phyloP scores from a whole-genome alignment of 1,284 basidiomycete genomes.

The Cutaneotrichosporon cavernicola region DNA sequence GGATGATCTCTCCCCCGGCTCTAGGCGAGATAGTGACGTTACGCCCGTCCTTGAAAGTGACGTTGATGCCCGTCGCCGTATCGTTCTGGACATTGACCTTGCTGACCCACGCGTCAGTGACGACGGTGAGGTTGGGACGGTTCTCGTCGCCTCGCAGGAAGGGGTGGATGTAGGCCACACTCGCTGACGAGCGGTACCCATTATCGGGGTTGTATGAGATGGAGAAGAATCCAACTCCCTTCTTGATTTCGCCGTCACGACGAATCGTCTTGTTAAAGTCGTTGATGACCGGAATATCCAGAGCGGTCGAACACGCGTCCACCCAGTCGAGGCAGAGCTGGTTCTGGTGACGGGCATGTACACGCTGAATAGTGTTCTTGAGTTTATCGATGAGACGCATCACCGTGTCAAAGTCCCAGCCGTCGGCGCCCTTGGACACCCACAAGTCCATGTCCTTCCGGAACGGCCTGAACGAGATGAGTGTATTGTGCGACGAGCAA shows the following conservation, averaged over 20 bases:
- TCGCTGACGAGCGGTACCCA: slow-evolving; percentile 17
- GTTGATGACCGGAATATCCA: slow-evolving; percentile 24
- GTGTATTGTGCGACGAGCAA: slow-evolving; percentile 27
- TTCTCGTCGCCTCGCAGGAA: slow-evolving; percentile 26
- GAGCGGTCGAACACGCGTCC: slow-evolving; percentile 14
- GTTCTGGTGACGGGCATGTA: slow-evolving; percentile 25
- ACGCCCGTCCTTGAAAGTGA: slow-evolving; percentile 24
- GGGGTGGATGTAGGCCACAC: slow-evolving; percentile 28
- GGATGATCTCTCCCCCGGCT: slow-evolving; percentile 47
- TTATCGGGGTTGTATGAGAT: slow-evolving; percentile 28
- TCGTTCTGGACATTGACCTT: slow-evolving; percentile 22
- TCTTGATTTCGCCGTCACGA: slow-evolving; percentile 16
- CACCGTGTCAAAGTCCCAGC: slow-evolving; percentile 24
- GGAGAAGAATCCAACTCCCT: slow-evolving; percentile 28
- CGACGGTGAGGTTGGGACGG: slow-evolving; percentile 26
- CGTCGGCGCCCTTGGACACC: slow-evolving; percentile 13
- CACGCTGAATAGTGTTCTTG: slow-evolving; percentile 24
- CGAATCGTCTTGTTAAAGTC: slow-evolving; percentile 25
- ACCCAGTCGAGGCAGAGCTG: slow-evolving; percentile 25
- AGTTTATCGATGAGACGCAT: slow-evolving; percentile 28
- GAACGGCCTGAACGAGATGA: slow-evolving; percentile 29
- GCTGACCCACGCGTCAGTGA: slow-evolving; percentile 28
- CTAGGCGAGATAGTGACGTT: slow-evolving; percentile 50
- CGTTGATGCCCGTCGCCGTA: slow-evolving; percentile 24
- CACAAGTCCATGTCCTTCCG: slow-evolving; percentile 24